phyloP scores from a whole-genome alignment of 2,329 filamentous ascomycete species.

The Colletotrichum australisinense region DNA sequence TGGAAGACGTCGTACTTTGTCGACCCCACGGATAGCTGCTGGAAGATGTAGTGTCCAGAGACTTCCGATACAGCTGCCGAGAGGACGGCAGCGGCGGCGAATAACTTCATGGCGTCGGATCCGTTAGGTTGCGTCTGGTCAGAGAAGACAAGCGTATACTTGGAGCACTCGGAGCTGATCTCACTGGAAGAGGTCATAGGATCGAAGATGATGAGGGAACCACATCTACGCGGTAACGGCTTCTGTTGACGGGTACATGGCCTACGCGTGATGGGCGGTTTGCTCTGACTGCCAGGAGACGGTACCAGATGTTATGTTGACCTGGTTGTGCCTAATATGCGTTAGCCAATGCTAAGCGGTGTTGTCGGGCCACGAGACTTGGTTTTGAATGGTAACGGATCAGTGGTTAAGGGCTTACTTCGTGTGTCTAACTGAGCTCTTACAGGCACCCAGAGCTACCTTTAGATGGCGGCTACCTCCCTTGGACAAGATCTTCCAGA shows the following conservation, averaged over 20 bases:
- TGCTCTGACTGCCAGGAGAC: neutral
- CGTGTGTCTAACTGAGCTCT: neutral
- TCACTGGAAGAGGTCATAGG: no score
- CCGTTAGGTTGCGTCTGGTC: neutral
- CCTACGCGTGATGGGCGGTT: neutral
- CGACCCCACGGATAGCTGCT: conserved; percentile 42
- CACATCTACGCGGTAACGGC: neutral
- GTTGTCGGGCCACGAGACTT: neutral
- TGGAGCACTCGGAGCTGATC: neutral
- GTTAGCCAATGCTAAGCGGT: neutral
- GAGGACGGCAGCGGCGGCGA: conserved; percentile 12
- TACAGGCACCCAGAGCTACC: neutral
- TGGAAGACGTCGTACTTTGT: conserved; percentile 42
- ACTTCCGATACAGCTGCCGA: conserved; percentile 27
- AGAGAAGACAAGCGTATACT: neutral
- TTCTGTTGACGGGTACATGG: neutral
- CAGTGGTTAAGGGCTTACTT: neutral
- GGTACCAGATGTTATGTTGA: neutral
- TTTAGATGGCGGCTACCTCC: no score
- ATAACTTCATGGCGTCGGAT: conserved; percentile 23
- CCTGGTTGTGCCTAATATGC: neutral
- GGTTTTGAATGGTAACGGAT: neutral
- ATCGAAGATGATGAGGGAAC: no score
- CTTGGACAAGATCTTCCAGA: neutral
- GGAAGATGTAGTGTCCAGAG: conserved; percentile 45